Percentiles rank a stretch among this genome's conserved stretches.
These are phyloP conservation scores for Senna tora DNA, from an alignment of 306 rosid species.

Conservation along the genomic window DNA sequence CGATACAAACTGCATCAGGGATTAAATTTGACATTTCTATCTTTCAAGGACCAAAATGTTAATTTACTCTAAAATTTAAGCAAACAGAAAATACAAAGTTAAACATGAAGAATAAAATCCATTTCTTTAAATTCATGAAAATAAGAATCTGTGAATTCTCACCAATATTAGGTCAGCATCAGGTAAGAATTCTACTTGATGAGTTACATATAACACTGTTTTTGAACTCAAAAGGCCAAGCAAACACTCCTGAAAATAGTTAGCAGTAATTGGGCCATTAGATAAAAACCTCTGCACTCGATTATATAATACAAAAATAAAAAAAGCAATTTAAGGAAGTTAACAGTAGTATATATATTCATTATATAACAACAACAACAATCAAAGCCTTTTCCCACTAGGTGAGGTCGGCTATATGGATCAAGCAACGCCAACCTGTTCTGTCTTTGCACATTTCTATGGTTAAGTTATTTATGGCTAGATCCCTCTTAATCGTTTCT, in stretches of 20 bases:
- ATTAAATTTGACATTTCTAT: too few species aligned
- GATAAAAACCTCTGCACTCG: background rate
- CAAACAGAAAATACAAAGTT: background rate
- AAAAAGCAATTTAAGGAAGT: background rate
- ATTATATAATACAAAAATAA: background rate
- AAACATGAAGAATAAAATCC: slow-evolving; percentile 4
- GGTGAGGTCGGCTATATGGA: too few species aligned
- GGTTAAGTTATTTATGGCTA: too few species aligned
- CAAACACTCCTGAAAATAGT: slow-evolving; percentile 73
- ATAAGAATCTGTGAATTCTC: slow-evolving; percentile 34
- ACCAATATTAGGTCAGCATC: slow-evolving; percentile 85
- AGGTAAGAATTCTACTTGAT: slow-evolving; percentile 91
- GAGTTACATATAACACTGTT: slow-evolving; percentile 80
- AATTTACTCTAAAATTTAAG: slow-evolving; percentile 11
- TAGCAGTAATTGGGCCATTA: slow-evolving; percentile 21
- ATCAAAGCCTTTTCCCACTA: too few species aligned
- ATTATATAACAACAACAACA: too few species aligned
- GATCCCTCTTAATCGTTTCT: too few species aligned
- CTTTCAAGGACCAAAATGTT: too few species aligned
- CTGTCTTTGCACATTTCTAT: too few species aligned
- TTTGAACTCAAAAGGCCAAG: slow-evolving; percentile 74
- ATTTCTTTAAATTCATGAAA: background rate
- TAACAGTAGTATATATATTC: background rate
- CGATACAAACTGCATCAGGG: too few species aligned
- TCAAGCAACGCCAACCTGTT: too few species aligned